Base-by-base conservation (phyloP, 208 protist genomes). In the Phytomonas sp. region DNA sequence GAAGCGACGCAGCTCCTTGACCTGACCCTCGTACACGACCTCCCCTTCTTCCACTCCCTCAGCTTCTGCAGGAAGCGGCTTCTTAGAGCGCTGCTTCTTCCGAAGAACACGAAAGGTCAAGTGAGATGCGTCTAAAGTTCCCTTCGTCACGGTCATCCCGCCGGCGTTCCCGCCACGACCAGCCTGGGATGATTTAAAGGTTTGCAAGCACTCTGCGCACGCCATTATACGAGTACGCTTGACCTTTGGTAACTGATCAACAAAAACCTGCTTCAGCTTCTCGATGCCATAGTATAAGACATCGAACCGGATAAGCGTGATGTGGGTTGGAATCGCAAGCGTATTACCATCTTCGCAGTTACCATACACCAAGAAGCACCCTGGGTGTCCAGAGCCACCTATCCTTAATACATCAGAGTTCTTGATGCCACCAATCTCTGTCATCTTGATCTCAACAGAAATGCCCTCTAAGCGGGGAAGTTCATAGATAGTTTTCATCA, bases 201-300 rank as follows among this genome's bases (percentile, higher is more conserved):
- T 83, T 75, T 93, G 80, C 60, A 94, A 70, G 36, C 88, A 93
- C 79, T 95, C 87, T 31, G 88, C 87, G 7, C 77, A 71, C 4
- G 87, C 87, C 68, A 83, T 52, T 26, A 93, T 74, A n/a, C 88
- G 88, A 12, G 74, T 86, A 59, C 86, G 79, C 29, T 71, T 67
- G 2, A 93, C 64, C 70, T 92, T 93, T 0, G 89, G 92, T 59
- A 94, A 67, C 29, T 81, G 71, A 31, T 84, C 77, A 12, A 97
- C 90, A 19, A 95, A 67, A 5, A 76, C 66, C 36, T 88, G 76
- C 78, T 97, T 95, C 6, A 97, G 75, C 70, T 81, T 76, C 63
- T 97, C 83, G 40, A 97, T 81, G 49, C 88, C 90, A 71, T 97
- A 87, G 68, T 95, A 97, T 5, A 97, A 71, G 23, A 97, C 88